These are phyloP conservation scores for Dichotomocladium elegans DNA, from an alignment of 371 early-diverging fungal genomes.

Conservation along the genomic window DNA sequence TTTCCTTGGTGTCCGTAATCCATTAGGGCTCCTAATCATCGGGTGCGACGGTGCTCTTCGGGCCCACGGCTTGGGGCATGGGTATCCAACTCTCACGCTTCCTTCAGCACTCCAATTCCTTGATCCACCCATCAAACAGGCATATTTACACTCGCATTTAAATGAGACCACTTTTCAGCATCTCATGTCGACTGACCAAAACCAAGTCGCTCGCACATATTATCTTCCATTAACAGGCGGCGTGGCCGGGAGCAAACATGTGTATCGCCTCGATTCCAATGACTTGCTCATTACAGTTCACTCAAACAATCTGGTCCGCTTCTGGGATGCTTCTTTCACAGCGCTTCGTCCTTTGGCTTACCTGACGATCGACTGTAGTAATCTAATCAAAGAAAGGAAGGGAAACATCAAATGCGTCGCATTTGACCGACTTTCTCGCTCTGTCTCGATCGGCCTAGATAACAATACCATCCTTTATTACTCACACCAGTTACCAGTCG, in stretches of 20 bases:
- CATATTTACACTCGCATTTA: conserved; percentile 26
- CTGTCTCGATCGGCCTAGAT: conserved; percentile 35
- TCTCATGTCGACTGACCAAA: conserved; percentile 10
- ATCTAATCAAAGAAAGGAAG: conserved; percentile 7
- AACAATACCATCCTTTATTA: conserved; percentile 28
- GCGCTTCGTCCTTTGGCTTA: conserved; percentile 44
- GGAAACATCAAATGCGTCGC: conserved; percentile 32
- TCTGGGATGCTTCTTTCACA: conserved; percentile 57
- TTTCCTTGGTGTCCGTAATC: conserved; percentile 38
- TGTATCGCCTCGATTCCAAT: conserved; percentile 36
- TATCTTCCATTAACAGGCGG: conserved; percentile 52
- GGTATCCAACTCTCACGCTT: conserved; percentile 26
- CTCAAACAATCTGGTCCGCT: conserved; percentile 35
- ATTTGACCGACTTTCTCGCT: conserved; percentile 27
- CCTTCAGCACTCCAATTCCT: conserved; percentile 48
- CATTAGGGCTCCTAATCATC: conserved; percentile 40
- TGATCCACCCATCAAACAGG: conserved; percentile 33
- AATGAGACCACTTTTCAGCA: conserved; percentile 18
- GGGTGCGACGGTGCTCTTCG: conserved; percentile 31
- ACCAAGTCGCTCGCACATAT: neutral
- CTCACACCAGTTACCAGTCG: conserved; percentile 1
- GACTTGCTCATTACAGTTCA: conserved; percentile 53
- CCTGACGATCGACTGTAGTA: conserved; percentile 26
- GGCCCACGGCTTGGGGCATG: conserved; percentile 27
- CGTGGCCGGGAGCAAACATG: conserved; percentile 32